Evolutionary conservation across 2,329 filamentous ascomycete species (phyloP).

Genomic region (Penicillium palitans): DNA sequence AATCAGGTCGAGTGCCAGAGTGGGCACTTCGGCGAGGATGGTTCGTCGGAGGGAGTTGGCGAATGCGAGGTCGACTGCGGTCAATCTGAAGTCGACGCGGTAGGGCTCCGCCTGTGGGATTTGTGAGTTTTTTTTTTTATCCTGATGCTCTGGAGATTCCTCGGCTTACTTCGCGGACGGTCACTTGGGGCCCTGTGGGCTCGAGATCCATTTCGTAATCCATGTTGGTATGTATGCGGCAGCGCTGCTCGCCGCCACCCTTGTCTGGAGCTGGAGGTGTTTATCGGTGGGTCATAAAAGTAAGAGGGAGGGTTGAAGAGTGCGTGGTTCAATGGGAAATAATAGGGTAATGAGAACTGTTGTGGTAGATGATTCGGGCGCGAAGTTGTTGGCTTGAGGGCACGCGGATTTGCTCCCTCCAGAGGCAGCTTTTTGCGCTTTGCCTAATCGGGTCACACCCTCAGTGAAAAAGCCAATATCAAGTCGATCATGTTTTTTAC

Average conservation of each 20-base stretch:
- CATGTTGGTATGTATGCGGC: slow-evolving; percentile 34
- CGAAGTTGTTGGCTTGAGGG: slow-evolving; percentile 10
- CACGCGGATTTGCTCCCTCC: slow-evolving; percentile 25
- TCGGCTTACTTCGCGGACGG: slow-evolving; percentile 46
- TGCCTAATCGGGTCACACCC: slow-evolving; percentile 23
- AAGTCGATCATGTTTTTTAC: not conserved
- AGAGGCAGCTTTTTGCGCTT: slow-evolving; percentile 25
- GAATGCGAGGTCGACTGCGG: slow-evolving; percentile 83
- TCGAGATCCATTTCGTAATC: slow-evolving; percentile 52
- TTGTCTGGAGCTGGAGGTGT: slow-evolving; percentile 8
- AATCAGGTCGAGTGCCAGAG: slow-evolving; percentile 90
- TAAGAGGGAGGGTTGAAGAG: not conserved
- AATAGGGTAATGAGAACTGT: not conserved
- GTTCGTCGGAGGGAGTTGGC: slow-evolving; percentile 89
- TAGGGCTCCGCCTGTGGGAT: slow-evolving; percentile 67
- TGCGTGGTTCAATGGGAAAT: not conserved
- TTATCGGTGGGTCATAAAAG: slow-evolving; percentile 10
- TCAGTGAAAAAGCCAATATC: not conserved
- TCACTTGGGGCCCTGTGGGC: slow-evolving; percentile 50
- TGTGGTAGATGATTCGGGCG: slow-evolving; percentile 6
- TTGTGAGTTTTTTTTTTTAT: not conserved
- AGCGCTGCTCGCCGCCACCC: slow-evolving; percentile 27
- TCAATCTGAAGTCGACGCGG: slow-evolving; percentile 88
- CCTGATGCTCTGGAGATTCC: not conserved
- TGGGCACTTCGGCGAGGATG: slow-evolving; percentile 91